Evolutionary conservation across 78 protist genomes (phyloP), one percentile per base, ranked within the genome.

Genomic region (Chrysochromulina tobinii): DNA sequence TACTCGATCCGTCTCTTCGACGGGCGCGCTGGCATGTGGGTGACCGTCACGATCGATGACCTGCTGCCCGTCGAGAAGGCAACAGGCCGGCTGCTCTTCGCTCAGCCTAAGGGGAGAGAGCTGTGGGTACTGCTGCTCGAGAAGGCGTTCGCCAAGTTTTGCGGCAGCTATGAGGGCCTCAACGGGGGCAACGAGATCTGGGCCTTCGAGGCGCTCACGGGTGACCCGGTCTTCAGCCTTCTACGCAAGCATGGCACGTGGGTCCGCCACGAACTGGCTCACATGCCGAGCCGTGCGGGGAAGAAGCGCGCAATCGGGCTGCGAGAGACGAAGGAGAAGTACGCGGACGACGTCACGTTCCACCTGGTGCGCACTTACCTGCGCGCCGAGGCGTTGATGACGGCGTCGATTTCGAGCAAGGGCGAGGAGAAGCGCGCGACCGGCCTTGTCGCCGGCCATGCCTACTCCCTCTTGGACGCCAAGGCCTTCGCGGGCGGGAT

Each of bases 81-180:
- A 14, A 27, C 4, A 8, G 18, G 79, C 11, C 61, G 53, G 83
- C 93, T 81, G 51, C 50, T 81, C 57, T 90, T 81, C 83, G 27
- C 69, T 6, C 23, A 66, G 14, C 81, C 90, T 1, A 12, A 69
- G 54, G 88, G 87, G n/a, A 21, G 53, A 27, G 91, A 85, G 75
- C 50, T 87, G 53, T 92, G 94, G 94, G 94, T 27, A 68, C 3
- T 79, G 15, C 18, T 87, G 11, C 15, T 92, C 20, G 94, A 92
- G 81, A 92, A 92, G 77, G 94, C 94, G 48, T 61, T 79, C 50
- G 94, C 94, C 27, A 92, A 92, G 77, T 64, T 11, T 51, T 61
- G 51, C 77, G 85, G 88, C 61, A 38, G 38, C 38, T 38, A 38
- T 38, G 38, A 38, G 38, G 38, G 38, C 38, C 38, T 38, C 38